phyloP scores from a whole-genome alignment of 306 rosid species.

The Datisca glomerata region DNA sequence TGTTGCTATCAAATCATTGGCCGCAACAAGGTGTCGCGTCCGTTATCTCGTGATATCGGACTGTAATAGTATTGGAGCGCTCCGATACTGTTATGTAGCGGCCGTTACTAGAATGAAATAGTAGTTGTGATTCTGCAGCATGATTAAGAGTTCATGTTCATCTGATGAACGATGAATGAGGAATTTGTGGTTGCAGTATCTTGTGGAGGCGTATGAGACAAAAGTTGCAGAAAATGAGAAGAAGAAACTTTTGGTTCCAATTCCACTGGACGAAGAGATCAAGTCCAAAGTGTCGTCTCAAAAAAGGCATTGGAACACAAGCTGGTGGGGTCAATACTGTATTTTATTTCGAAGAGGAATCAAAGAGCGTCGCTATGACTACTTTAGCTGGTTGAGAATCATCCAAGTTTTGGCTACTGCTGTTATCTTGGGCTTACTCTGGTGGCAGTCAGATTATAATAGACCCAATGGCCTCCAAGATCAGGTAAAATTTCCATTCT shows the following conservation, averaged over 20 bases:
- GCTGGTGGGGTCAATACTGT: constrained; percentile 75
- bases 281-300: constrained; percentile 36
- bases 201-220: constrained; percentile 80
- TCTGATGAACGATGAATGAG: too few species aligned
- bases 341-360: constrained; percentile 76
- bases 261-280: constrained; percentile 49
- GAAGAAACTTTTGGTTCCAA: constrained; percentile 47
- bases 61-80: too few species aligned
- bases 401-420: constrained; percentile 96
- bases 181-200: too few species aligned
- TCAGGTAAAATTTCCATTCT: constrained; percentile 44
- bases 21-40: too few species aligned
- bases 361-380: constrained; percentile 78
- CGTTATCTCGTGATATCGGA: too few species aligned
- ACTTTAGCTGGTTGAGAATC: constrained; percentile 90
- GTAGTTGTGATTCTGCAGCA: too few species aligned
- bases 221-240: constrained; percentile 66
- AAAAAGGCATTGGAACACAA: constrained; percentile 76
- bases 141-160: too few species aligned
- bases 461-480: constrained; percentile 62
- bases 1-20: too few species aligned
- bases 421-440: constrained; percentile 82
- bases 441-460: constrained; percentile 82
- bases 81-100: too few species aligned
- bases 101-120: too few species aligned